Evolutionary conservation across 163 green algal genomes (phyloP), one percentile per base, ranked within the genome.

Genomic region (Picocystis sp.): DNA sequence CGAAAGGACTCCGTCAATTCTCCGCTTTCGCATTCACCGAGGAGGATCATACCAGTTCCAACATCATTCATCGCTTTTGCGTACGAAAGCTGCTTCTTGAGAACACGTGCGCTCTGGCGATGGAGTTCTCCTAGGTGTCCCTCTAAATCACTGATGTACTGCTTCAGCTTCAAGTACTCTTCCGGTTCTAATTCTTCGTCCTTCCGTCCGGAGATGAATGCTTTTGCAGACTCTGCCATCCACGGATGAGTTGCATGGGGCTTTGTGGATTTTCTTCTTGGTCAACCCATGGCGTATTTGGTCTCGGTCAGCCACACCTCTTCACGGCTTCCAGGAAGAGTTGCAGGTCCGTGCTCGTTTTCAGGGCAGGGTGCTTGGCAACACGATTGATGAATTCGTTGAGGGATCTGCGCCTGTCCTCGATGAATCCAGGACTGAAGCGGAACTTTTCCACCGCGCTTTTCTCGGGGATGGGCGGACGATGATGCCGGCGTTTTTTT

Each of bases 331-430:
- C 44, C 22, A 50, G 44, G 22, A 23, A 50, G 21, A 50, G 44
- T 45, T 57, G 33, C 21, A 59, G 53, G 43, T 59, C 53, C 3
- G 33, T 35, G 12, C 43, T 53, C 21, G 12, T 43, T 34, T 14
- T 29, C 13, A 59, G 34, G 13, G 50, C 17, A 15, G 53, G 53
- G 53, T 59, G 53, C 43, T 23, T 22, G 29, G 25, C 35, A 29
- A 59, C 17, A 3, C 53, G 25, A 45, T 57, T 55, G 13, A 59
- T 24, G 53, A 59, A 59, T 22, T 53, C 53, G 29, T 55, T 11
- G 29, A 59, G 53, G 33, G 53, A 44, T 10, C 41, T 22, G 33
- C 53, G 17, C 11, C 53, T 46, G 25, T 21, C 41, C 11, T 59
- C 53, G 21, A 59, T 57, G 17, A 59, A 59, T 22, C 34, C 34